Conservation (phyloP, 2,329 filamentous ascomycete genomes). For the Curvularia verruculosa region DNA sequence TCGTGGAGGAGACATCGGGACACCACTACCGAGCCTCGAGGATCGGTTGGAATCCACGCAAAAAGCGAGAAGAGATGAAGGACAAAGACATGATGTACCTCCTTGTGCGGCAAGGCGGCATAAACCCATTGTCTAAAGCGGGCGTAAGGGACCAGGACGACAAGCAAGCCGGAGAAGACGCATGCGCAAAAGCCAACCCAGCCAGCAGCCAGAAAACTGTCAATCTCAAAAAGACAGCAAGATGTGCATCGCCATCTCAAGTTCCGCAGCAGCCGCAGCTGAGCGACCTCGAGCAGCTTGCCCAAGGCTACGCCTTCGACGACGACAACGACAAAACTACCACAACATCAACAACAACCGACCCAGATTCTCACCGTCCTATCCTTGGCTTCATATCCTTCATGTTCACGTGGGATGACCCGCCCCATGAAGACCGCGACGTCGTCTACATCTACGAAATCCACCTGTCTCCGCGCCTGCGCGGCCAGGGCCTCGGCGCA, state of each 20-base stretch:
- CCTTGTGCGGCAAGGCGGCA: slow-evolving; percentile 49
- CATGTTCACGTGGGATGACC: slow-evolving; percentile 71
- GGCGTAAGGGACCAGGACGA: not conserved
- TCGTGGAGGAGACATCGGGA: slow-evolving; percentile 68
- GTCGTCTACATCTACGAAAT: slow-evolving; percentile 83
- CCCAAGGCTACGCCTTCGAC: not conserved
- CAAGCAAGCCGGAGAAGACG: not conserved
- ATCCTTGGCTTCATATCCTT: slow-evolving; percentile 60
- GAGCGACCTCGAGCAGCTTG: not conserved
- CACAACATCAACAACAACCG: not conserved
- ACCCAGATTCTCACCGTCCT: not conserved
- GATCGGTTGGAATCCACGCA: slow-evolving; percentile 65
- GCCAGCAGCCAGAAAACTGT: not conserved
- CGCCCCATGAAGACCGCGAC: slow-evolving; percentile 48
- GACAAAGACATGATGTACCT: slow-evolving; percentile 72
- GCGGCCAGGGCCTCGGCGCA: slow-evolving; percentile 67
- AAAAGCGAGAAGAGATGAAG: slow-evolving; percentile 72
- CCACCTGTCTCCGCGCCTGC: slow-evolving; percentile 65
- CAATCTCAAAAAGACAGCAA: not conserved
- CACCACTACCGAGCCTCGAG: slow-evolving; percentile 68
- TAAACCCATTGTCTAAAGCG: not conserved
- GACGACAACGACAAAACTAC: not conserved
- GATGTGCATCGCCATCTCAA: not conserved
- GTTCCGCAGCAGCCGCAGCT: not conserved
- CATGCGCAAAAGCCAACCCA: not conserved